Conservation (phyloP, 257 asterid species). For the Jacaranda mimosifolia region DNA sequence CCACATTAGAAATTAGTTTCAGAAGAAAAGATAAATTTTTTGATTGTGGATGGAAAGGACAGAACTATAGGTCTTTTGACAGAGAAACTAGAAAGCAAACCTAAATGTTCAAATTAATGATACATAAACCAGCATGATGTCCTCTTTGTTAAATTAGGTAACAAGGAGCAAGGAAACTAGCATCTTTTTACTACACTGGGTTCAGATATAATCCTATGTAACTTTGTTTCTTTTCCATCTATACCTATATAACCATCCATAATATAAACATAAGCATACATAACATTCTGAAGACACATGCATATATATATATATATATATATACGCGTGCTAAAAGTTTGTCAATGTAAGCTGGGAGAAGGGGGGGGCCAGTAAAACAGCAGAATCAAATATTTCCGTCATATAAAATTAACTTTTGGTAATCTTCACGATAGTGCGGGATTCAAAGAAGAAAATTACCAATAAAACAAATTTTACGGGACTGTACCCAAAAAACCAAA, state of each 20-base stretch:
- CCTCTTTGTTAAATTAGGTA: constrained; percentile 8
- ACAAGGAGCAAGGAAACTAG: too few relatives aligned
- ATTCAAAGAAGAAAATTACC: background rate
- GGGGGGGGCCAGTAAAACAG: constrained; percentile 2
- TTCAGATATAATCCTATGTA: constrained; percentile 16
- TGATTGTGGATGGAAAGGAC: constrained; percentile 24
- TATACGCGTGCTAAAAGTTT: background rate
- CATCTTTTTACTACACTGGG: background rate
- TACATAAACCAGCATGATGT: background rate
- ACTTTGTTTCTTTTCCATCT: background rate
- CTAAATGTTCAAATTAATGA: background rate
- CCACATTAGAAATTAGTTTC: background rate
- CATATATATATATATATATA: constrained; percentile 1
- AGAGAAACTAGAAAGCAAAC: background rate
- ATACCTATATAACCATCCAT: background rate
- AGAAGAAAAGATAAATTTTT: constrained; percentile 3
- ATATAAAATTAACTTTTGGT: background rate
- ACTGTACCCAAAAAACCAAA: too few relatives aligned
- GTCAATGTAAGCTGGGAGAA: background rate
- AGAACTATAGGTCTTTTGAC: background rate
- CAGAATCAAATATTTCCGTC: constrained; percentile 23
- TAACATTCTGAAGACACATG: too few relatives aligned
- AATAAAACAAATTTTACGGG: too few relatives aligned
- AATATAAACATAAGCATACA: too few relatives aligned
- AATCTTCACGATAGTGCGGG: background rate